phyloP scores from a whole-genome alignment of 371 early-diverging fungal species.

The Mortierella sp. region DNA sequence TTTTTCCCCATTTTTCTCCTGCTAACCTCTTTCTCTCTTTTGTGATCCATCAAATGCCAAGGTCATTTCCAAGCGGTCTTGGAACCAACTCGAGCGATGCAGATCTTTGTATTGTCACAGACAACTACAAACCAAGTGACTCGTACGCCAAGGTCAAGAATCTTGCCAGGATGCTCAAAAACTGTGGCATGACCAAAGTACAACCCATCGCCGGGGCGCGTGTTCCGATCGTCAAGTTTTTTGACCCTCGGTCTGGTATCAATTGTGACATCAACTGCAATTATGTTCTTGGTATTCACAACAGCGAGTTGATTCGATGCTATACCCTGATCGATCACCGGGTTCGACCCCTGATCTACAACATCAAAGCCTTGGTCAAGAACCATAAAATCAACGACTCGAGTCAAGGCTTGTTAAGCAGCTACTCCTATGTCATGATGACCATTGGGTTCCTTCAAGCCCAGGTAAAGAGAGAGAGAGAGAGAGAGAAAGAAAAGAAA shows the following conservation, averaged over 20 bases:
- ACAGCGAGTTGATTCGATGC: slow-evolving; percentile 76
- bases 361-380: slow-evolving; percentile 63
- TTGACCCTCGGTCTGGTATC: slow-evolving; percentile 29
- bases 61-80: slow-evolving; percentile 43
- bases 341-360: slow-evolving; percentile 73
- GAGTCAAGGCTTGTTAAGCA: slow-evolving; percentile 32
- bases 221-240: slow-evolving; percentile 51
- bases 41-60: not conserved
- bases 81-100: slow-evolving; percentile 44
- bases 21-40: not conserved
- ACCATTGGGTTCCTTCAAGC: slow-evolving; percentile 46
- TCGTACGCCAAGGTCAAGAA: slow-evolving; percentile 28
- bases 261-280: slow-evolving; percentile 79
- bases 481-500: no score
- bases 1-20: not conserved
- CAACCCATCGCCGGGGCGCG: slow-evolving; percentile 27
- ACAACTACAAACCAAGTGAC: slow-evolving; percentile 7
- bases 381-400: slow-evolving; percentile 46
- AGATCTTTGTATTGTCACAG: slow-evolving; percentile 42
- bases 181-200: slow-evolving; percentile 29
- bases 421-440: slow-evolving; percentile 52
- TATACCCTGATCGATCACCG: slow-evolving; percentile 81
- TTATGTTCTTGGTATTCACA: slow-evolving; percentile 76
- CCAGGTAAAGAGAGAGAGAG: slow-evolving; percentile 36
- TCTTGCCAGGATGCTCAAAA: slow-evolving; percentile 13